Evolutionary conservation across 495 filamentous ascomycete genomes (phyloP), one percentile per base, ranked within the genome.

Genomic region (Pseudoneurospora amorphoporcata): DNA sequence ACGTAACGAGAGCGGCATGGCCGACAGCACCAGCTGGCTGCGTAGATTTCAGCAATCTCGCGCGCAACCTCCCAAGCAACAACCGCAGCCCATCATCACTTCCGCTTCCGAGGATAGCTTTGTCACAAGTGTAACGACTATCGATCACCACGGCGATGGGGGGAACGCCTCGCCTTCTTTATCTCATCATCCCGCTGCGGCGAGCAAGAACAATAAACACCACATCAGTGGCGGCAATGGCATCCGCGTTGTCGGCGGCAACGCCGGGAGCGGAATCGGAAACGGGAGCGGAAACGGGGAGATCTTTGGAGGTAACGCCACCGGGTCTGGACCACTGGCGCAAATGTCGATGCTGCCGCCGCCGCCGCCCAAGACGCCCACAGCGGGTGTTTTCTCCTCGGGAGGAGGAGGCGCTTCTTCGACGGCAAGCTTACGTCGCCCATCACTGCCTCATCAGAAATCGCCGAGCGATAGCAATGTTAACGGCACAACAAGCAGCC

Each of bases 1-100:
- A 5, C 41, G 7, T 58, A 19, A 42, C 42, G 40, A 47, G 40
- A 47, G 17, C 38, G 47, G 58, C 68, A 82, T 82, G 81, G 19
- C 79, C 6, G 81, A 81, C 61, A 74, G 53, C 53, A 65, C 77
- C n/a, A 43, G 75, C 72, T 77, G 78, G 74, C 39, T 82, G 17
- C 77, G 72, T 32, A 68, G 77, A 68, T 70, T 81, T 16, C 74
- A 76, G 17, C 79, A 75, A 42, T 72, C 77, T 39, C 74, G 72
- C 45, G 76, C 73, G 32, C 53, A 65, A 65, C 12, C 53, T 8
- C 14, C 53, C 53, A 65, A 65, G 29, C 53, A 65, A 35, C 53
- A 65, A 65, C 0, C 14, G 14, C 23, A 65, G 29, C 29, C 53
- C 29, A 35, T 35, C 53, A 32, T 9, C 32, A 35, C 53, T 65